Evolutionary conservation across 148 eudicot species (phyloP), one percentile per base, ranked within the genome.

Genomic region (Bassia scoparia): DNA sequence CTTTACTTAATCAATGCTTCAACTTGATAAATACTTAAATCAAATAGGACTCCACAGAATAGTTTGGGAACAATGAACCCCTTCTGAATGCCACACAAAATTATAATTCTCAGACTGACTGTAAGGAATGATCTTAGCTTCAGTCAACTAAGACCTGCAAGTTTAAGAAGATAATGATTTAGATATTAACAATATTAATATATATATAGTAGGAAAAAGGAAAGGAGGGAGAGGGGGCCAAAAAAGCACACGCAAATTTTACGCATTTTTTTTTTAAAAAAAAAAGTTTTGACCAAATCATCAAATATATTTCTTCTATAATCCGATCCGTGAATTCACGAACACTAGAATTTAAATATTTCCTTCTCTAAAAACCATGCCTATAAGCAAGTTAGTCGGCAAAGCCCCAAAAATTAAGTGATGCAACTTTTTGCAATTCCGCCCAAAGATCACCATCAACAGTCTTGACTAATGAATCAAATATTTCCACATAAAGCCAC

Each of bases 11-110:
- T 26, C 46, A 41, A 65, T 27, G 56, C 29, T 9, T 43, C 21
- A 17, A 37, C 68, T 38, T 65, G 16, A 38, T 23, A 5, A 41
- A 41, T 66, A 41, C 44, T 66, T 66, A 65, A 59, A 50, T 30
- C 29, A 38, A 38, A 62, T 62, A 44, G 24, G 67, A 26, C 34
- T 62, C 68, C 68, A 35, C 68, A 38, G 68, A 63, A 63, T 27
- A 37, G 37, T 21, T 20, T 38, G n/a, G 53, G 34, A 66, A 66
- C 53, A n/a, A n/a, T n/a, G n/a, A n/a, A n/a, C n/a, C 53, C 69
- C 69, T 66, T 15, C 12, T n/a, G n/a, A n/a, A n/a, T n/a, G n/a
- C n/a, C 69, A 66, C 52, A 17, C 34, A 4, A 41, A 64, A 41
- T 43, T 43, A 7, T n/a, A 15, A 23, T 43, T 35, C 4, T 43